Conservation (phyloP, 371 early-diverging fungal species). For the Haplosporangium sp. region DNA sequence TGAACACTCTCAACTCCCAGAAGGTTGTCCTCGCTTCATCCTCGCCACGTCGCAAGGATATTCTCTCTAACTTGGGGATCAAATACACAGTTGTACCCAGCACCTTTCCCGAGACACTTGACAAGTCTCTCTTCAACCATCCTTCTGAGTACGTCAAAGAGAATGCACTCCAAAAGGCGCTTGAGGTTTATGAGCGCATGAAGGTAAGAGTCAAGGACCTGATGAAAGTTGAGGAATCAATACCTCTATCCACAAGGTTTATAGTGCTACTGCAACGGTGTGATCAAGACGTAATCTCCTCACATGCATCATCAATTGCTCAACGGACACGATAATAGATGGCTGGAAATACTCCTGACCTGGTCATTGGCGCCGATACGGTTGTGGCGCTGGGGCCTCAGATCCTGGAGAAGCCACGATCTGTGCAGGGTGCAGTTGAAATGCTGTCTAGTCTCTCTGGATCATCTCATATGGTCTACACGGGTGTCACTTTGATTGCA, state of each 20-base stretch:
- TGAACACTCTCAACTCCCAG: constrained; percentile 56
- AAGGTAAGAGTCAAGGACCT: constrained; percentile 35
- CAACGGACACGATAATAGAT: constrained; percentile 18
- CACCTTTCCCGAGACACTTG: constrained; percentile 70
- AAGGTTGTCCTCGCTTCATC: constrained; percentile 82
- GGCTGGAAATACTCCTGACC: constrained; percentile 54
- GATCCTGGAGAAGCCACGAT: constrained; percentile 72
- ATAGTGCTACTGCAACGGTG: no score
- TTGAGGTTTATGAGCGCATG: constrained; percentile 63
- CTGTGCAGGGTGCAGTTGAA: constrained; percentile 62
- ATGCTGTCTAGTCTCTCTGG: constrained; percentile 71
- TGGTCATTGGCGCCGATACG: constrained; percentile 88
- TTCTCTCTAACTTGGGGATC: constrained; percentile 73
- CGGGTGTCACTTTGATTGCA: constrained; percentile 69
- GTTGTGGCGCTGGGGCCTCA: constrained; percentile 70
- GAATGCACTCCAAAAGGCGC: constrained; percentile 65
- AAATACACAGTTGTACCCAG: constrained; percentile 73
- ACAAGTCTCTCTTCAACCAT: constrained; percentile 63
- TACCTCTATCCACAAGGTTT: no score
- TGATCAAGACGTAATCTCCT: constrained; percentile 2
- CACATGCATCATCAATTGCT: background rate
- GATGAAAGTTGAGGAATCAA: no score
- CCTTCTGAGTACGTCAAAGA: constrained; percentile 68
- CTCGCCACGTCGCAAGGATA: constrained; percentile 84
- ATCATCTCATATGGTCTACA: constrained; percentile 70